A percentile compares a stretch with the other conserved stretches of the same genome.
Conservation (phyloP, 495 filamentous ascomycete genomes). For the Penicillium pulvis region DNA sequence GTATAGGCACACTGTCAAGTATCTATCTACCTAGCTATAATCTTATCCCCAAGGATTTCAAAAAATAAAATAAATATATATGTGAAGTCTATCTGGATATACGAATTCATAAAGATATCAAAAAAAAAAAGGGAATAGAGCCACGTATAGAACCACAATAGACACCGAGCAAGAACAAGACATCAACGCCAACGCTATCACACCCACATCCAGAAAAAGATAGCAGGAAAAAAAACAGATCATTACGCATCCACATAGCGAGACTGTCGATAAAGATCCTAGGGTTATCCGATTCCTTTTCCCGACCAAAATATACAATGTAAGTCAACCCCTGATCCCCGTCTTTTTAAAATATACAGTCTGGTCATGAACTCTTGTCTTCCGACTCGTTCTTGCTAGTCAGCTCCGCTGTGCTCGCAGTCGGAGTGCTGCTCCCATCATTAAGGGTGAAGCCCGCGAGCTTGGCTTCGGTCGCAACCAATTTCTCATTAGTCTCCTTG, state of each 20-base stretch:
- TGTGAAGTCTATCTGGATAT: constrained; percentile 6
- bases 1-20: neutral
- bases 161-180: constrained; percentile 5
- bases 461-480: constrained; percentile 63
- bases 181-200: constrained; percentile 23
- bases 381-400: neutral
- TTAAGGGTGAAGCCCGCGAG: neutral
- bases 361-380: neutral
- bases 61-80: constrained; percentile 1
- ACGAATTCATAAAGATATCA: constrained; percentile 1
- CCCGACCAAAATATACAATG: neutral
- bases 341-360: neutral
- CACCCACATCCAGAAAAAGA: neutral
- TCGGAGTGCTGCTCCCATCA: neutral
- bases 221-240: constrained; percentile 8
- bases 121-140: constrained; percentile 1
- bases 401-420: neutral
- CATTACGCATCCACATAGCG: constrained; percentile 11
- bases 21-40: neutral
- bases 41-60: neutral
- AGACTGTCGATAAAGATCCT: constrained; percentile 4
- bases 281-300: neutral
- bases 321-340: neutral
- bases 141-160: constrained; percentile 6
- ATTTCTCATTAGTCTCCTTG: constrained; percentile 62